Conservation (phyloP, 1,139 yeast species). For the Yamadazyma atmosphaerica region DNA sequence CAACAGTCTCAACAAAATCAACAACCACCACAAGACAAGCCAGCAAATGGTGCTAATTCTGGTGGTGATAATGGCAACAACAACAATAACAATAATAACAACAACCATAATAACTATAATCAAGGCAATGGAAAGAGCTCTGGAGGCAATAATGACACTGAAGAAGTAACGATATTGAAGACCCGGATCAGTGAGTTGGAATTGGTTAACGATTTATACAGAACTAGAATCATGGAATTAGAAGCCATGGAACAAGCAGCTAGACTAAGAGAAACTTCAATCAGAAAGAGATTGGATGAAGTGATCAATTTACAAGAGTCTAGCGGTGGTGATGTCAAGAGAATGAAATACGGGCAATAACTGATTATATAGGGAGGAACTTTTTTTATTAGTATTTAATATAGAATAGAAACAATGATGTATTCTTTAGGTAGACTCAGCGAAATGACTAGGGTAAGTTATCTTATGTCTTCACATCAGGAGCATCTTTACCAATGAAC, state of each 20-base stretch:
- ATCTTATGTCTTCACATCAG: slow-evolving; percentile 86
- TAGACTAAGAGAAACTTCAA: slow-evolving; percentile 49
- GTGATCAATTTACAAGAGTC: slow-evolving; percentile 27
- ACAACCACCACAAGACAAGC: neutral
- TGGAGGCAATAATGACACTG: slow-evolving; percentile 1
- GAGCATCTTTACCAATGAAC: slow-evolving; percentile 77
- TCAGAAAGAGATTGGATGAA: slow-evolving; percentile 52
- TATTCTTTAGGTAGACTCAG: no score
- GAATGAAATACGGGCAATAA: slow-evolving; percentile 15
- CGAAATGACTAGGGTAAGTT: no score
- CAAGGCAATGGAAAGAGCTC: neutral
- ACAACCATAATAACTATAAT: neutral
- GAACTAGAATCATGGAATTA: slow-evolving; percentile 77
- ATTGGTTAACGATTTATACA: slow-evolving; percentile 81
- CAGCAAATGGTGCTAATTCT: neutral
- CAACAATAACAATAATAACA: slow-evolving; percentile 2
- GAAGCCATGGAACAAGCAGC: slow-evolving; percentile 70
- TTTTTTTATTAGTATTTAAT: slow-evolving; percentile 1
- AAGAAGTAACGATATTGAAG: slow-evolving; percentile 53
- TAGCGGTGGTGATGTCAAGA: slow-evolving; percentile 19
- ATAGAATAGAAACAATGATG: slow-evolving; percentile 1
- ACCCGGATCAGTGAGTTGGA: slow-evolving; percentile 89
- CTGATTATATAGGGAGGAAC: neutral
- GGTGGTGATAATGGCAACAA: neutral
- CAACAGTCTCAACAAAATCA: slow-evolving; percentile 4